Evolutionary conservation across 2,329 filamentous ascomycete genomes (phyloP), one percentile per base, ranked within the genome.

Genomic region (Penicillium thymicola): DNA sequence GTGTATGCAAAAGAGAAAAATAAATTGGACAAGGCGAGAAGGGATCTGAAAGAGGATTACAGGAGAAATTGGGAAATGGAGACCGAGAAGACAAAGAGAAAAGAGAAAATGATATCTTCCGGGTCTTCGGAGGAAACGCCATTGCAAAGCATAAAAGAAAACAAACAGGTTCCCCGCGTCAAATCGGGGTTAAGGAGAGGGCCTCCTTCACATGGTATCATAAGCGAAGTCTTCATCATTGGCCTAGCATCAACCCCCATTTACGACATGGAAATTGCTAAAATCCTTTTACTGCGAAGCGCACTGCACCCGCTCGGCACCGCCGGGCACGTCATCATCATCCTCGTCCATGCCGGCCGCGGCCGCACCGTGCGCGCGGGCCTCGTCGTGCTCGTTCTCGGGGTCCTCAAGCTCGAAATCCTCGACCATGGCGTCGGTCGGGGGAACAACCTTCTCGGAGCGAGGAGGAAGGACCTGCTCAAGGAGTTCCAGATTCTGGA

Each of bases 401-500:
- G 95, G 81, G 58, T 95, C 89, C 75, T 97, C 92, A 34, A 97
- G 83, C 49, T 89, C 85, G 67, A 88, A 95, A 66, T 90, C 88
- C 70, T 99, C 94, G 21, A 89, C 89, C 92, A 97, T 97, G 32
- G 89, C 87, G 70, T 97, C 92, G 28, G 81, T 68, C 5, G 93
- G 92, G 45, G 92, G 89, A 25, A 84, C 76, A 54, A 82, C 78
- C 72, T 89, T 82, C 38, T 87, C 72, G 38, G 84, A 75, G 56
- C 86, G 88, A 2, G 89, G 78, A 2, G 93, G 93, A n/a, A 99
- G 85, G 54, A 96, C 87, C 67, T 87, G 83, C 71, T 94, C 92
- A 38, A 99, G 86, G 13, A 87, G 81, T 55, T 90, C 85, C 66
- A 96, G 89, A 60, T 90, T 88, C 56, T 85, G 81, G 16, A 86